phyloP scores from a whole-genome alignment of 176 grass and related monocot species.

The Lolium perenne region DNA sequence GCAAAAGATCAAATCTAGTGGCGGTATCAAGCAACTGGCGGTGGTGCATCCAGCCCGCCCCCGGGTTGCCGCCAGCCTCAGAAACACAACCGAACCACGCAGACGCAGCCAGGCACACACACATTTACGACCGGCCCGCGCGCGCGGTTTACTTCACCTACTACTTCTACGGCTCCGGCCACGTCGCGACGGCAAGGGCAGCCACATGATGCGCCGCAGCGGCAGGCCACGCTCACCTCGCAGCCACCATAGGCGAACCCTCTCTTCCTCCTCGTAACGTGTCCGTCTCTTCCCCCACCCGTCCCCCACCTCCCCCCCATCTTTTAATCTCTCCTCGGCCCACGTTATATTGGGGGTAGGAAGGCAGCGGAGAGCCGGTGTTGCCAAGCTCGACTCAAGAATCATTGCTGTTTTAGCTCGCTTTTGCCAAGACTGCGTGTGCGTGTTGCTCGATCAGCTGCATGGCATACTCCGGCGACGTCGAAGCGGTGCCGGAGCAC shows the following conservation, averaged over 20 bases:
- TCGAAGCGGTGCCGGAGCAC: conserved; percentile 32
- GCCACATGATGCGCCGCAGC: conserved; percentile 38
- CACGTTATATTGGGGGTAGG: conserved; percentile 28
- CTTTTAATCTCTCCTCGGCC: conserved; percentile 25
- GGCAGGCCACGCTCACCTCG: conserved; percentile 58
- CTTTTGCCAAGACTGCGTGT: neutral
- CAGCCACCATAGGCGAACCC: conserved; percentile 48
- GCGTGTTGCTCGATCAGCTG: conserved; percentile 8
- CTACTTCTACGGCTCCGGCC: conserved; percentile 27
- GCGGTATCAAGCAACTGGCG: conserved; percentile 38
- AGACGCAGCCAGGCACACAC: neutral
- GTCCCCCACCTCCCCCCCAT: conserved; percentile 43
- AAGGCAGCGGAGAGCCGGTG: neutral
- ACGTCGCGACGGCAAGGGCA: conserved; percentile 51
- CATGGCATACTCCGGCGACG: conserved; percentile 43
- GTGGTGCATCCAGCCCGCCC: conserved; percentile 30
- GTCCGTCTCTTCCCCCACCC: conserved; percentile 53
- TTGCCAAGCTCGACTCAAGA: conserved; percentile 25
- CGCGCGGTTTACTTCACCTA: neutral
- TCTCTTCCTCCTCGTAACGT: conserved; percentile 41
- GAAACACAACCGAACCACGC: conserved; percentile 1
- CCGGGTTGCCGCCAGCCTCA: conserved; percentile 44
- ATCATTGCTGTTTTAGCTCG: neutral
- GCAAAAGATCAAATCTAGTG: conserved; percentile 39
- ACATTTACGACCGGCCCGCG: neutral